Base-by-base conservation (phyloP, 352 stramenopile genomes). In the Phytophthora pisi region DNA sequence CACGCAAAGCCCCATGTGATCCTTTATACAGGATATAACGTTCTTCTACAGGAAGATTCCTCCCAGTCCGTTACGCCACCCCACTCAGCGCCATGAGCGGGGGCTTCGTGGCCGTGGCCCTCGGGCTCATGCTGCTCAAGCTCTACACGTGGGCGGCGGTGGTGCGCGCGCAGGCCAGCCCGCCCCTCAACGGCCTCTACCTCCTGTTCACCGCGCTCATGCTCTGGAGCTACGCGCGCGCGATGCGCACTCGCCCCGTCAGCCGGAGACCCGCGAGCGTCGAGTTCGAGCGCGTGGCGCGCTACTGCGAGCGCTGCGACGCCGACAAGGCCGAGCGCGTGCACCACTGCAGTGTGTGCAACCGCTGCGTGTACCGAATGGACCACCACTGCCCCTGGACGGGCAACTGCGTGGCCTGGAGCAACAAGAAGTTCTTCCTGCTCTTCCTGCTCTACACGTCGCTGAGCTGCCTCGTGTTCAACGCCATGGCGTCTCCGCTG, bases 341-440 rank as follows among this genome's bases (percentile, higher is more conserved):
- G 5, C 86, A 96, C 65, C 88, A 96, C 67, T 96, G 88, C 76
- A 95, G 86, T 7, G 64, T 80, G 15, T 96, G 88, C 58, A 62
- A 79, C 18, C 71, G 71, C 62, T 96, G 88, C 50, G 74, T 96
- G 11, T 93, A 88, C 31, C 77, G 83, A n/a, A 91, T 96, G 85
- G 84, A 96, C 60, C 87, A 96, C 57, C 88, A 95, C 60, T 95
- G 87, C 51, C 86, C 88, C 56, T 96, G 86, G 88, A 93, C 80
- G 4, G 85, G 75, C 67, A 96, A 95, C 63, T 96, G 88, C 71
- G 83, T 96, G n/a, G 88, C 80, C 6, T 90, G 74, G 74, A 81
- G 72, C 69, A 96, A 93, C 72, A 93, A 96, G 59, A 95, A 93
- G 73, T 84, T 76, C 70, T 94, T 94, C 55, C 36, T 94, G 62